Conservation (phyloP, 805 yeast species). For the Metschnikowia noctiluminum region DNA sequence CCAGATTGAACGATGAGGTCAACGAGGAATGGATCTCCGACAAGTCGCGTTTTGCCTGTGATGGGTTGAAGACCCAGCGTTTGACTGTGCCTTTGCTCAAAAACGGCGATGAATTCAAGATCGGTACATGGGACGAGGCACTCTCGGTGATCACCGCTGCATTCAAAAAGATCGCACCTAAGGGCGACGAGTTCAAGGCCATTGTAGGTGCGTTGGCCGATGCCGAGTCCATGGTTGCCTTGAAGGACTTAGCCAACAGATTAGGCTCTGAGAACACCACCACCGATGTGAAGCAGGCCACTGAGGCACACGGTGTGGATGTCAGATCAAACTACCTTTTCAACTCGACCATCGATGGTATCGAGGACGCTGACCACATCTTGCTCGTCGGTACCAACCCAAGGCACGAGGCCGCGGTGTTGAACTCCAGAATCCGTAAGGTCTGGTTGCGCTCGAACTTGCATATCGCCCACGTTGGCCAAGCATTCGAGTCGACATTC, state of each 20-base stretch:
- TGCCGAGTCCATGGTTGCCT: slow-evolving; percentile 77
- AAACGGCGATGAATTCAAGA: slow-evolving; percentile 63
- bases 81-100: slow-evolving; percentile 76
- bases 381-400: slow-evolving; percentile 84
- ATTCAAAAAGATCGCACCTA: slow-evolving; percentile 51
- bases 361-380: slow-evolving; percentile 80
- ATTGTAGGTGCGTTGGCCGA: slow-evolving; percentile 79
- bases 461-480: slow-evolving; percentile 72
- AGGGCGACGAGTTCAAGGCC: slow-evolving; percentile 72
- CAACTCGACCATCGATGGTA: slow-evolving; percentile 75
- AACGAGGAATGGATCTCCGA: slow-evolving; percentile 92
- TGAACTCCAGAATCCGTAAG: slow-evolving; percentile 79
- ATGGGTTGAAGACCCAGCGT: slow-evolving; percentile 83
- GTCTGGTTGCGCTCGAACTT: slow-evolving; percentile 69
- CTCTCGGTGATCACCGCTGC: slow-evolving; percentile 65
- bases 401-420: slow-evolving; percentile 84
- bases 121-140: slow-evolving; percentile 87
- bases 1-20: slow-evolving; percentile 80
- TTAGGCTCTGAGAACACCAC: slow-evolving; percentile 80
- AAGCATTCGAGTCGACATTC: slow-evolving; percentile 74
- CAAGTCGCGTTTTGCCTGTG: slow-evolving; percentile 81
- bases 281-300: slow-evolving; percentile 61
- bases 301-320: slow-evolving; percentile 62
- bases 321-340: slow-evolving; percentile 75
- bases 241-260: slow-evolving; percentile 73